phyloP scores from a whole-genome alignment of 345 rosid genomes.

The Physaria fendleri region DNA sequence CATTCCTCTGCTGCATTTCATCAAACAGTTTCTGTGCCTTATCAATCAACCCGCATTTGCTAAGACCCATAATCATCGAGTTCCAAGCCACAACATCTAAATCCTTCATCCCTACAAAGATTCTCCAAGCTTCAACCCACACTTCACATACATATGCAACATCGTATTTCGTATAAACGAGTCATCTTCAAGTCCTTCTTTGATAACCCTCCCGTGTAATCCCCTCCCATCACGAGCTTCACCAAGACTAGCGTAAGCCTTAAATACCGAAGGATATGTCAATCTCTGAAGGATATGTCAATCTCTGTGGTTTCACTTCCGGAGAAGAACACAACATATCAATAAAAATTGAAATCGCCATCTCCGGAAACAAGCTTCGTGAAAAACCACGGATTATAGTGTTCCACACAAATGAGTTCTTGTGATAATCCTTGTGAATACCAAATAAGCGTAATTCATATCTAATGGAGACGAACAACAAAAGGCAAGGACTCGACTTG shows the following conservation, averaged over 20 bases:
- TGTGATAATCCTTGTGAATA: constrained; percentile 44
- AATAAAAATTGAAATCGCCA: constrained; percentile 45
- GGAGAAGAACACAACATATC: constrained; percentile 43
- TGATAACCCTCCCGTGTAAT: constrained; percentile 64
- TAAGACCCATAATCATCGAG: constrained; percentile 57
- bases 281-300: too few species aligned
- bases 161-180: constrained; percentile 45
- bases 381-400: constrained; percentile 66
- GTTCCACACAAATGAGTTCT: constrained; percentile 65
- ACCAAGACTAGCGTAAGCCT: constrained; percentile 56
- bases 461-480: constrained; percentile 42
- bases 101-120: constrained; percentile 33
- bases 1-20: constrained; percentile 38
- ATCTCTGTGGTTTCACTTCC: constrained; percentile 43
- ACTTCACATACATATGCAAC: constrained; percentile 53
- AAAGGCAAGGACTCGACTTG: constrained; percentile 69
- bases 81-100: constrained; percentile 69
- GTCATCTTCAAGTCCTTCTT: constrained; percentile 63
- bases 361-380: constrained; percentile 48
- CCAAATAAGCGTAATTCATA: constrained; percentile 49
- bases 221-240: constrained; percentile 45
- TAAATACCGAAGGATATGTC: constrained; percentile 83
- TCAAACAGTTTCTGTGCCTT: constrained; percentile 52
- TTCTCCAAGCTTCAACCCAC: constrained; percentile 53
- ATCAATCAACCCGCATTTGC: constrained; percentile 49